Evolutionary conservation across 108 stramenopile species (phyloP), one percentile per base, ranked within the genome.

Genomic region (Licmophora abbreviata): DNA sequence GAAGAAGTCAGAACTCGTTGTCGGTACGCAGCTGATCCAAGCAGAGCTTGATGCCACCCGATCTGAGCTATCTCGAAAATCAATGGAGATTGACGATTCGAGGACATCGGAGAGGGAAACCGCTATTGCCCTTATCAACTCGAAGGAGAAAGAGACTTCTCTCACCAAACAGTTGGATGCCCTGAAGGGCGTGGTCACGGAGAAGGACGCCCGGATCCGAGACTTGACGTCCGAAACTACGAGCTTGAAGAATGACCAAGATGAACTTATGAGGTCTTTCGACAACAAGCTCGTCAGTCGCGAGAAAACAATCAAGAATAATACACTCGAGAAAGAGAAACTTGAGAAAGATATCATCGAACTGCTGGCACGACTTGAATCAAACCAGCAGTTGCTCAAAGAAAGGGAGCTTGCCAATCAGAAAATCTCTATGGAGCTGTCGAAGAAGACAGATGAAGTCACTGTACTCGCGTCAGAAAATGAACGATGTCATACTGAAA

Each of bases 171-270:
- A 29, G 15, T 2, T 50, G 21, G n/a, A 50, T 32, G 48, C 30
- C n/a, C 2, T 12, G 3, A 32, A 29, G n/a, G 14, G 15, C 14
- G 8, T 10, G 5, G n/a, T 50, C 4, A n/a, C 18, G 8, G 29
- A 50, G 21, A 50, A 50, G 8, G 48, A 50, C 3, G 24, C 33
- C 12, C 48, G 33, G 24, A 17, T 18, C 33, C 48, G 48, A 3
- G 48, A 29, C n/a, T n/a, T 50, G 2, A 50, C 48, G 38, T 40
- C 38, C 4, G 20, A 40, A 5, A 50, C 30, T 29, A 24, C 48
- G 2, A 17, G 17, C 8, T 25, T 50, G 2, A 50, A 50, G 29
- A 50, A 50, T 32, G 48, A 50, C 15, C 15, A 50, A 31, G 8
- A 50, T 29, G 48, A 4, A 8, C 48, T 31, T 29, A 2, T 15